phyloP scores from a whole-genome alignment of 2,329 filamentous ascomycete species.

The Chaetomium sp. region DNA sequence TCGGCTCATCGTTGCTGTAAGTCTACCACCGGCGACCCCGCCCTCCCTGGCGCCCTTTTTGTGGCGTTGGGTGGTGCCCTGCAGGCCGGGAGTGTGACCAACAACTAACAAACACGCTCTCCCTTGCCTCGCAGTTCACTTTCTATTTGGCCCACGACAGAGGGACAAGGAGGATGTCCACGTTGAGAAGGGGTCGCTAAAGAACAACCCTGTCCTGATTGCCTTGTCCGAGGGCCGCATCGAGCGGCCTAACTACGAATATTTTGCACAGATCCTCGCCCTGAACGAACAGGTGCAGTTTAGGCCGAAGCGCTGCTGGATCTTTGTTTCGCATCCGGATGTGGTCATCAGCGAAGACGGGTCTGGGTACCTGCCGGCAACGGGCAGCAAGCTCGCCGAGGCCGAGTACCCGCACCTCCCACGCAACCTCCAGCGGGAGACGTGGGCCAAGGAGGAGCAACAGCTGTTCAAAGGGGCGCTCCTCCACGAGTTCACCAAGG shows the following conservation, averaged over 20 bases:
- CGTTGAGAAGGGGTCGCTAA: conserved; percentile 58
- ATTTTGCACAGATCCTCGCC: conserved; percentile 59
- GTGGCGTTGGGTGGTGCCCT: conserved; percentile 19
- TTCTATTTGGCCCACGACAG: conserved; percentile 60
- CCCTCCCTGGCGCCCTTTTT: conserved; percentile 6
- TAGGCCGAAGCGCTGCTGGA: conserved; percentile 60
- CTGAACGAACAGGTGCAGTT: conserved; percentile 57
- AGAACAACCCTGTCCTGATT: conserved; percentile 64
- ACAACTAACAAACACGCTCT: conserved; percentile 24
- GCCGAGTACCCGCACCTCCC: conserved; percentile 59
- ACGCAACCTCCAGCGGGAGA: conserved; percentile 55
- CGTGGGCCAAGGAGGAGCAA: conserved; percentile 49
- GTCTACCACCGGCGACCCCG: conserved; percentile 37
- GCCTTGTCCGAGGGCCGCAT: conserved; percentile 61
- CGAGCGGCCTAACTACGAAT: conserved; percentile 63
- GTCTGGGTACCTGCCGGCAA: conserved; percentile 46
- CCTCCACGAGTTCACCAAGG: conserved; percentile 61
- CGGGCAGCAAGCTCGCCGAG: conserved; percentile 48
- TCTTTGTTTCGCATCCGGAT: conserved; percentile 59
- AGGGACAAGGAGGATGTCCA: conserved; percentile 50
- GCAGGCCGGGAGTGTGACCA: conserved; percentile 13
- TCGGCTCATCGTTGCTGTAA: conserved; percentile 64
- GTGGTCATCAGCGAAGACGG: conserved; percentile 52
- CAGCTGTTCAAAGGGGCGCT: conserved; percentile 52
- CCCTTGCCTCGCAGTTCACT: conserved; percentile 51